Evolutionary conservation across 2,329 filamentous ascomycete species (phyloP).

Genomic region (Nothopassalora personata): DNA sequence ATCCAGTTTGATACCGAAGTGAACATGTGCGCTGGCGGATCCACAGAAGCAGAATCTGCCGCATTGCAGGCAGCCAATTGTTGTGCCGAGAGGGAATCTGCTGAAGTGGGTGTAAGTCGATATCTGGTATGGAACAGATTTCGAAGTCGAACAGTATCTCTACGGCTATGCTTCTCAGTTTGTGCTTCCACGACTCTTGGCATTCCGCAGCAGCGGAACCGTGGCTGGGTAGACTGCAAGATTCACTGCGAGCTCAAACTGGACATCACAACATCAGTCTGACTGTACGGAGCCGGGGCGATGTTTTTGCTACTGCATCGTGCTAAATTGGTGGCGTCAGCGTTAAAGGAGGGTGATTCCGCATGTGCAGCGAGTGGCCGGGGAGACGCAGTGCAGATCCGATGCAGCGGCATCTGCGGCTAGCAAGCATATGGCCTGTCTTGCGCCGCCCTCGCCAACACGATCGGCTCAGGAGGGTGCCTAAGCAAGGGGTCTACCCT

Average conservation of each 20-base stretch:
- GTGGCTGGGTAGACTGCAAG: too few relatives aligned
- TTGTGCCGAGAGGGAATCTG: too few relatives aligned
- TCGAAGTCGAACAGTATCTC: too few relatives aligned
- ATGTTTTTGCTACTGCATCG: background rate
- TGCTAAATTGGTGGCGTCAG: background rate
- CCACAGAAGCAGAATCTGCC: background rate
- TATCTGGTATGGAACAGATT: too few relatives aligned
- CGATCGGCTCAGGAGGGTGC: too few relatives aligned
- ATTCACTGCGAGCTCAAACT: too few relatives aligned
- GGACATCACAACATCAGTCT: background rate
- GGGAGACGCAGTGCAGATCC: background rate
- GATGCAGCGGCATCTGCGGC: background rate
- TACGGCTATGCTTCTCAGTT: too few relatives aligned
- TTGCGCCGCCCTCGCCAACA: too few relatives aligned
- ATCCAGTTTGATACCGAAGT: background rate
- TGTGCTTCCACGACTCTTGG: too few relatives aligned
- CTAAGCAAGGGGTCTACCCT: background rate
- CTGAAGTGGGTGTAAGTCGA: too few relatives aligned
- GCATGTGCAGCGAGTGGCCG: background rate
- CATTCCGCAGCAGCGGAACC: too few relatives aligned
- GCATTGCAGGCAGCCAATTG: too few relatives aligned
- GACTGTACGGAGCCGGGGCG: background rate
- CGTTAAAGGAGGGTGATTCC: background rate
- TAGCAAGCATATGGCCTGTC: background rate
- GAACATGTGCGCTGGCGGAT: background rate